Conservation (phyloP, 2,329 filamentous ascomycete genomes). For the Ophiostoma fasciatum region DNA sequence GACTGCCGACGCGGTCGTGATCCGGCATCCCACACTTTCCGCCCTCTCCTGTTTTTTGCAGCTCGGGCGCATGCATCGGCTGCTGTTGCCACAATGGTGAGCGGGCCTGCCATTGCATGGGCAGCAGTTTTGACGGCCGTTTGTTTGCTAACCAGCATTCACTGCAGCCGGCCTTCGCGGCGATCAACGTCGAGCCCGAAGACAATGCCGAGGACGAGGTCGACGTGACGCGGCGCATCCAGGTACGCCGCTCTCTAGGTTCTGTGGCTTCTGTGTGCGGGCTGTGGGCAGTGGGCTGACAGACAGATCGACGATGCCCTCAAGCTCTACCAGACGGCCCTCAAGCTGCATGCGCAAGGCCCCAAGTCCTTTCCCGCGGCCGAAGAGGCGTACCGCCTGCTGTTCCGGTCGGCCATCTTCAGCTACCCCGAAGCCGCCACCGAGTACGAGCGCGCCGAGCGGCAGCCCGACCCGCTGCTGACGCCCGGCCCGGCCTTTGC, state of each 20-base stretch:
- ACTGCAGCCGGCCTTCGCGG: conserved; percentile 53
- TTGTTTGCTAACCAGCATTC: not conserved
- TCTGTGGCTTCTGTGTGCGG: too few species aligned
- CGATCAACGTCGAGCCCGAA: conserved; percentile 88
- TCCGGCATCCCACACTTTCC: too few species aligned
- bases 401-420: conserved; percentile 91
- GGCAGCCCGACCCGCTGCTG: conserved; percentile 34
- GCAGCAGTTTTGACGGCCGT: too few species aligned
- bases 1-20: too few species aligned
- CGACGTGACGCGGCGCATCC: conserved; percentile 89
- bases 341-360: conserved; percentile 85
- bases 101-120: too few species aligned
- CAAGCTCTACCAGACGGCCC: conserved; percentile 80
- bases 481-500: conserved; percentile 32
- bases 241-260: conserved; percentile 27
- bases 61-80: too few species aligned
- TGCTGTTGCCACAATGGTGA: too few species aligned
- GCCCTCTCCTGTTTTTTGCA: too few species aligned
- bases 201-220: conserved; percentile 81
- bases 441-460: conserved; percentile 62
- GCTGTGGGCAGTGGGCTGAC: too few species aligned
- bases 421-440: conserved; percentile 75
- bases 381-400: conserved; percentile 61
- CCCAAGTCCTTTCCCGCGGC: conserved; percentile 62
- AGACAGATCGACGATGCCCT: conserved; percentile 89